Conservation (phyloP, 2,329 filamentous ascomycete genomes). For the Pseudogymnoascus pannorum region DNA sequence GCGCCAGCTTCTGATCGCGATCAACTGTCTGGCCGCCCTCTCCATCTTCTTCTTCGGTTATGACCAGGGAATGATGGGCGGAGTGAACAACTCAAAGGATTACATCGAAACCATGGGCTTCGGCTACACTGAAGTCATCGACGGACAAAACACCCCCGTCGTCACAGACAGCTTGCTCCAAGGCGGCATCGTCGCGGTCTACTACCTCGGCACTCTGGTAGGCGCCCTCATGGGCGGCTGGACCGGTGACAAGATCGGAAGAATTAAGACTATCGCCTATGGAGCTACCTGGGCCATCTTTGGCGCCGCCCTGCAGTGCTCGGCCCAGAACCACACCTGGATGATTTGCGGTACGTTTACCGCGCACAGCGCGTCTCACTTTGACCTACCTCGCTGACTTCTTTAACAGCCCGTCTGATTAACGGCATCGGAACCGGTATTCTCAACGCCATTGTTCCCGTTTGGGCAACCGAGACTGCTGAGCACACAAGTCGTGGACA, state of each 20-base stretch:
- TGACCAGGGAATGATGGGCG: constrained; percentile 45
- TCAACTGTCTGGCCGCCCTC: constrained; percentile 56
- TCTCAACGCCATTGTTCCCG: constrained; percentile 62
- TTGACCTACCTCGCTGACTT: constrained; percentile 1
- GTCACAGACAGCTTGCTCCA: constrained; percentile 53
- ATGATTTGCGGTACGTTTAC: constrained; percentile 55
- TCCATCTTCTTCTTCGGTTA: constrained; percentile 61
- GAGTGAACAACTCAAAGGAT: constrained; percentile 57
- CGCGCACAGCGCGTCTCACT: background rate
- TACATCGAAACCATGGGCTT: constrained; percentile 60
- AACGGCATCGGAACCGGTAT: constrained; percentile 64
- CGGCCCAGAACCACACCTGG: constrained; percentile 58
- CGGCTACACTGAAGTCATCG: constrained; percentile 44
- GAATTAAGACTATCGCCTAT: constrained; percentile 56
- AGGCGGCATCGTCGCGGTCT: constrained; percentile 51
- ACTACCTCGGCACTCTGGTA: constrained; percentile 55
- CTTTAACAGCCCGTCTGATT: constrained; percentile 41
- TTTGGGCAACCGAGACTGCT: constrained; percentile 64
- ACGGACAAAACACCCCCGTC: constrained; percentile 41
- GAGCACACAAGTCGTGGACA: constrained; percentile 61
- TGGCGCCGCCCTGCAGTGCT: constrained; percentile 57
- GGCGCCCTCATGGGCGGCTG: constrained; percentile 57
- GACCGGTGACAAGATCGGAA: constrained; percentile 54
- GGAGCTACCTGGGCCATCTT: constrained; percentile 51
- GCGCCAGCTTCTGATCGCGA: constrained; percentile 47